These are phyloP conservation scores for Fraxinus xanthoxyloides DNA, from an alignment of 305 asterid genomes.

Conservation along the genomic window DNA sequence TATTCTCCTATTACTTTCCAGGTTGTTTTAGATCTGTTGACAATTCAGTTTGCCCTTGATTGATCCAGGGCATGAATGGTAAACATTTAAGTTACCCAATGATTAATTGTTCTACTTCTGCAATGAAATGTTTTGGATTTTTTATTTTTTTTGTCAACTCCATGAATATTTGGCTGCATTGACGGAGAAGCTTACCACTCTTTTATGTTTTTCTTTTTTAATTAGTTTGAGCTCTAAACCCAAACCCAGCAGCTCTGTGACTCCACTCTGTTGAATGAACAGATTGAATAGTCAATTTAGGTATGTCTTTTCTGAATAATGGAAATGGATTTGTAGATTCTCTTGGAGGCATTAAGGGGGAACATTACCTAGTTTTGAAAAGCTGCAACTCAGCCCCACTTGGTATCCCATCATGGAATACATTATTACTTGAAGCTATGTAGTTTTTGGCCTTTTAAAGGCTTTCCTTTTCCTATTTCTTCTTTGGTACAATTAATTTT, in stretches of 20 bases:
- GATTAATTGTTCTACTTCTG: background rate
- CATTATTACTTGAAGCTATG: background rate
- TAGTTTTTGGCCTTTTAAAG: background rate
- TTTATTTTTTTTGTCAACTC: background rate
- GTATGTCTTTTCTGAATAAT: background rate
- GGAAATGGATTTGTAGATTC: background rate
- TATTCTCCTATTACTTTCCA: background rate
- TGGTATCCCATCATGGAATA: background rate
- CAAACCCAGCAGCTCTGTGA: background rate
- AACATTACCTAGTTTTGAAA: background rate
- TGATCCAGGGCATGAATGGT: background rate
- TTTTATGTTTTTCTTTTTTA: background rate
- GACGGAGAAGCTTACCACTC: background rate
- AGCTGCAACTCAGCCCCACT: background rate
- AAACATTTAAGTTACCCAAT: background rate
- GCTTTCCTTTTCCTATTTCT: background rate
- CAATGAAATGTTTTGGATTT: background rate
- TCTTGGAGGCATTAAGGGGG: background rate
- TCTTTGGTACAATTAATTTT: background rate
- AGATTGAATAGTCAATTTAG: background rate
- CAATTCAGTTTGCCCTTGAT: background rate
- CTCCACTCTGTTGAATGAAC: background rate
- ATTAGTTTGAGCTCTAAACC: background rate
- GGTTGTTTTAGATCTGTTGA: background rate
- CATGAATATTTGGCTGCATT: background rate